phyloP scores from a whole-genome alignment of 306 rosid species.

The Sesbania bispinosa region DNA sequence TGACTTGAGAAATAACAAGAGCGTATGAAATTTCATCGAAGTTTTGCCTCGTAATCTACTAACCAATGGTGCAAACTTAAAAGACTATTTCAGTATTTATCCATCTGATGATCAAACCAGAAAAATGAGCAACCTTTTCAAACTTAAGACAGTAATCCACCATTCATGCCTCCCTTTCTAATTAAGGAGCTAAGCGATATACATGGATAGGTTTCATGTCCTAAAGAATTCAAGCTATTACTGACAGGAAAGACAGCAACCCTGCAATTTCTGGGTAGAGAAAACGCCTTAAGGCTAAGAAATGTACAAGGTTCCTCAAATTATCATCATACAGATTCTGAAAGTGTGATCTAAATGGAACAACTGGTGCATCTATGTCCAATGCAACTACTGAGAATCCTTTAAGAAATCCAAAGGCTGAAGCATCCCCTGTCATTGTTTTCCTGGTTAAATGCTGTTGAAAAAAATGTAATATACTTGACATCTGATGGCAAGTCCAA shows the following conservation, averaged over 20 bases:
- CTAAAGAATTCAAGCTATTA: background rate
- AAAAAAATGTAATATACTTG: background rate
- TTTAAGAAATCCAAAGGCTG: background rate
- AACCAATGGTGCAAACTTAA: background rate
- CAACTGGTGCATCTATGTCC: background rate
- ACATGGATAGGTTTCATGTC: conserved; percentile 4
- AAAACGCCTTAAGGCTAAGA: background rate
- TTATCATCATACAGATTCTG: background rate
- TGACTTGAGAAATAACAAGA: background rate
- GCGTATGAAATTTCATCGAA: background rate
- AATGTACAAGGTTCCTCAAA: background rate
- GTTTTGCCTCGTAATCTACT: background rate
- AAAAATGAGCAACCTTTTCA: background rate
- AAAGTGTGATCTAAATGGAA: background rate
- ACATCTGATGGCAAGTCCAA: background rate
- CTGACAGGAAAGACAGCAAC: background rate
- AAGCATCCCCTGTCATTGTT: conserved; percentile 4
- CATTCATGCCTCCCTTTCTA: background rate
- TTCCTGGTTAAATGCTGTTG: background rate
- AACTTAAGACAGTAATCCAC: background rate
- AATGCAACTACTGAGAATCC: background rate
- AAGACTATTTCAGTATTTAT: background rate
- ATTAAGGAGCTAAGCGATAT: background rate
- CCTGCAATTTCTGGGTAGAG: background rate
- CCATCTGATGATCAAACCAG: conserved; percentile 1